Base-by-base conservation (phyloP, 805 yeast species). In the Millerozyma acaciae region DNA sequence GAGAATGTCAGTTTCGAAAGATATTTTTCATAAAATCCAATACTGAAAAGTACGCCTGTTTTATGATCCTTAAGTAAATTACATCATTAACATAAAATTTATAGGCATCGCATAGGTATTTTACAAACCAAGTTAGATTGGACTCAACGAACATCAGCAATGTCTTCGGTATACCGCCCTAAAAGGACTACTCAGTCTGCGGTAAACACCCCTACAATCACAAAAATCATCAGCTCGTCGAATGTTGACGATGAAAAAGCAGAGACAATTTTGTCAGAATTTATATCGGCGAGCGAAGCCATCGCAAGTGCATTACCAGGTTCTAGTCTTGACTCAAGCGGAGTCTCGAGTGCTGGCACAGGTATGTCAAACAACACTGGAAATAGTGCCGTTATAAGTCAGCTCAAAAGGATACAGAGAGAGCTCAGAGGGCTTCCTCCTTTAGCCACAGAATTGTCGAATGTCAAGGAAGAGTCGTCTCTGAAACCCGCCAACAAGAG, bases 401-500 rank as follows among this genome's bases (percentile, higher is more conserved):
- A 84, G 62, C 65, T 85, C 47, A 73, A 68, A 47, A 71, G 95
- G 53, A 65, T 84, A 25, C 90, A 81, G 51, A 73, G 95, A 59
- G 86, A 82, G 42, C 73, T 84, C 44, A 68, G 87, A 44, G 95
- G 95, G 1, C 68, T 85, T 37, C 90, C 94, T 7, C 94, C 95
- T 22, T 47, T 58, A 13, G 22, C 20, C 14, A 15, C 13, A 6
- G 26, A 23, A 10, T 10, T 17, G 7, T 40, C 48, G 42, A 46
- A 55, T 51, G n/a, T 24, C 5, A 26, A n/a, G 16, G 19, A n/a
- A 10, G 21, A 34, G 12, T 26, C n/a, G n/a, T n/a, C 14, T 14
- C 33, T 19, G 7, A 16, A 9, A n/a, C 15, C 10, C 18, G 23
- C 37, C 7, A 51, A 47, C 37, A 57, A 55, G 44, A 53, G 54